Percentiles rank a stretch among this genome's conserved stretches.
These are phyloP conservation scores for Biancaea sappan DNA, from an alignment of 306 rosid genomes.

Conservation along the genomic window DNA sequence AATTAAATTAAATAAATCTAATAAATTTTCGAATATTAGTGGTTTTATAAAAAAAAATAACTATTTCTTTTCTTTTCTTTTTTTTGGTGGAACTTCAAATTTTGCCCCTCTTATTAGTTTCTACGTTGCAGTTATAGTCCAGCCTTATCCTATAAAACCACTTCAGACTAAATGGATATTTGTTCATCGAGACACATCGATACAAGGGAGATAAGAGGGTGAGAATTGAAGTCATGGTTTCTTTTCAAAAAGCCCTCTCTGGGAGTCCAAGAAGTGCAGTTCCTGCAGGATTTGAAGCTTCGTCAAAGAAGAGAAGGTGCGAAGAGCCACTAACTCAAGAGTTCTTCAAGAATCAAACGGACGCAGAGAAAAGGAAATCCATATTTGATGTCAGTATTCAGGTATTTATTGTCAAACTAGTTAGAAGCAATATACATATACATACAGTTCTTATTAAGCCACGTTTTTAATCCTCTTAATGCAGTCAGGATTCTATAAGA, in stretches of 20 bases:
- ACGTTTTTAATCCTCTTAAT: background rate
- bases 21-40: too few relatives aligned
- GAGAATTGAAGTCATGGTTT: constrained; percentile 53
- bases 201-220: background rate
- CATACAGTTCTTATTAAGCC: background rate
- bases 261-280: constrained; percentile 48
- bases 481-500: constrained; percentile 82
- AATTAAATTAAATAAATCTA: too few relatives aligned
- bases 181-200: constrained; percentile 19
- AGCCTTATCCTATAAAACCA: constrained; percentile 61
- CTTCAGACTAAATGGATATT: constrained; percentile 36
- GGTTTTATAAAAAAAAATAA: too few relatives aligned
- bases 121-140: constrained; percentile 38
- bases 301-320: constrained; percentile 70
- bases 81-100: constrained; percentile 35
- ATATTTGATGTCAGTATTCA: constrained; percentile 58
- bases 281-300: constrained; percentile 49
- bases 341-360: constrained; percentile 46
- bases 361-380: constrained; percentile 41
- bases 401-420: constrained; percentile 43
- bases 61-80: too few relatives aligned
- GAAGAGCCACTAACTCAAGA: constrained; percentile 45
- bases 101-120: constrained; percentile 40
- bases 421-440: background rate
- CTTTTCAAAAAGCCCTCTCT: constrained; percentile 57